phyloP scores from a whole-genome alignment of 1,139 yeast genomes.

The Blastobotrys apis region DNA sequence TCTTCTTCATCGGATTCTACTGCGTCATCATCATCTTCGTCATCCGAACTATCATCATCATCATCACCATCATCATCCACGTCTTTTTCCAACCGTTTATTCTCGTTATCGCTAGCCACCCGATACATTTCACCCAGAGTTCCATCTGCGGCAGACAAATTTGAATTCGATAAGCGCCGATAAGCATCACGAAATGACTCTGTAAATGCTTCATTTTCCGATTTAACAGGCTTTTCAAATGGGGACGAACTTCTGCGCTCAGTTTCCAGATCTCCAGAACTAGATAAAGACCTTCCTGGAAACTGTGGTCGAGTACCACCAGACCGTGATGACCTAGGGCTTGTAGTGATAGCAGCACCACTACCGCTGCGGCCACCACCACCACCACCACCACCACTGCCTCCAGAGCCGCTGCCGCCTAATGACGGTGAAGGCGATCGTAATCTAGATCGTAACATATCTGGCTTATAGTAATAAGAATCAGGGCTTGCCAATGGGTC shows the following conservation, averaged over 20 bases:
- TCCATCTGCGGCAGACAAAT: slow-evolving; percentile 27
- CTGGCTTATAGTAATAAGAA: slow-evolving; percentile 15
- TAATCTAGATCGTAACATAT: slow-evolving; percentile 7
- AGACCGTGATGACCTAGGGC: no score
- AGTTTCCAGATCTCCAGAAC: neutral
- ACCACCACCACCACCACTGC: no score
- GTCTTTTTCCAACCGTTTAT: slow-evolving; percentile 18
- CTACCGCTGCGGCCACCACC: no score
- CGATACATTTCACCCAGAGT: slow-evolving; percentile 22
- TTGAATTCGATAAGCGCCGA: slow-evolving; percentile 25
- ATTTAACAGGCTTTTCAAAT: neutral
- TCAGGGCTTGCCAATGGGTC: slow-evolving; percentile 17
- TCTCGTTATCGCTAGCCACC: neutral
- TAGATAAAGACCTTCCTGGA: neutral
- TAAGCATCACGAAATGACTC: slow-evolving; percentile 19
- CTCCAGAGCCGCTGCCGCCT: neutral
- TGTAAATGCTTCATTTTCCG: slow-evolving; percentile 22
- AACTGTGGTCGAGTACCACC: neutral
- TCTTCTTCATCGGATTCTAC: slow-evolving; percentile 8
- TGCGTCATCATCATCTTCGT: slow-evolving; percentile 10
- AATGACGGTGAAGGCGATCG: slow-evolving; percentile 3
- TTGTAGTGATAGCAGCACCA: no score
- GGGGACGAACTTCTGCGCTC: neutral
- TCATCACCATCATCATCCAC: slow-evolving; percentile 20
- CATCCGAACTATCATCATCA: slow-evolving; percentile 19